Conservation (phyloP, 768 basidiomycete species). For the Gautieria morchelliformis region DNA sequence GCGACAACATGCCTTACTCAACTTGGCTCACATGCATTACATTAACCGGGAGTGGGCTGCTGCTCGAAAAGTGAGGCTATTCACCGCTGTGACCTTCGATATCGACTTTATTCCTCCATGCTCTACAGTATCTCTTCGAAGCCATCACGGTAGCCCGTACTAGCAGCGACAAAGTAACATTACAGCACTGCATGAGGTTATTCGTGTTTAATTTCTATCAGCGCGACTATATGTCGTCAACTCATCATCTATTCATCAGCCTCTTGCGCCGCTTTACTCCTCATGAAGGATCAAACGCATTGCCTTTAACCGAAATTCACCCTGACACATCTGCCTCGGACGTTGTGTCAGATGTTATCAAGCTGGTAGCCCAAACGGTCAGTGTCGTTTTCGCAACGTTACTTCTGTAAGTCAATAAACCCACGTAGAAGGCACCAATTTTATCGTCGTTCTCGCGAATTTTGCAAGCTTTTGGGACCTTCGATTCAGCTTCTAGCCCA, state of each 20-base stretch:
- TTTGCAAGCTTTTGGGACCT: constrained; percentile 53
- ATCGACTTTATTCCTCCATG: constrained; percentile 3
- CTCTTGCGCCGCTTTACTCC: constrained; percentile 64
- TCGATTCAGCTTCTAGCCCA: constrained; percentile 40
- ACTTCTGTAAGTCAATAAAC: neutral
- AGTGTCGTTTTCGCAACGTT: constrained; percentile 1
- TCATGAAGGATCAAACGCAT: constrained; percentile 27
- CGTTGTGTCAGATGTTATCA: constrained; percentile 66
- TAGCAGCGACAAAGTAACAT: constrained; percentile 55
- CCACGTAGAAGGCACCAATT: constrained; percentile 56
- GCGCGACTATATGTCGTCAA: neutral
- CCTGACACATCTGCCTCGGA: constrained; percentile 68
- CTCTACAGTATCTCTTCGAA: constrained; percentile 54
- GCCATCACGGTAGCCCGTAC: constrained; percentile 72
- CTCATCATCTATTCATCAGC: constrained; percentile 26
- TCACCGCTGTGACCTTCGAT: neutral
- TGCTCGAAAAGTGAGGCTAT: constrained; percentile 47
- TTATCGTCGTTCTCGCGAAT: constrained; percentile 61
- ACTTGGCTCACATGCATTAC: constrained; percentile 72
- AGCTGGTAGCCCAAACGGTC: constrained; percentile 57
- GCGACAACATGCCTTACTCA: constrained; percentile 72
- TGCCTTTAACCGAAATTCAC: constrained; percentile 65
- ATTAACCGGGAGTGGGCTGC: constrained; percentile 56
- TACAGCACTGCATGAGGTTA: constrained; percentile 76
- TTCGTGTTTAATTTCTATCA: constrained; percentile 6